These are phyloP conservation scores for Pyrenochaeta sp. DNA, from an alignment of 2,329 filamentous ascomycete species.

Conservation along the genomic window DNA sequence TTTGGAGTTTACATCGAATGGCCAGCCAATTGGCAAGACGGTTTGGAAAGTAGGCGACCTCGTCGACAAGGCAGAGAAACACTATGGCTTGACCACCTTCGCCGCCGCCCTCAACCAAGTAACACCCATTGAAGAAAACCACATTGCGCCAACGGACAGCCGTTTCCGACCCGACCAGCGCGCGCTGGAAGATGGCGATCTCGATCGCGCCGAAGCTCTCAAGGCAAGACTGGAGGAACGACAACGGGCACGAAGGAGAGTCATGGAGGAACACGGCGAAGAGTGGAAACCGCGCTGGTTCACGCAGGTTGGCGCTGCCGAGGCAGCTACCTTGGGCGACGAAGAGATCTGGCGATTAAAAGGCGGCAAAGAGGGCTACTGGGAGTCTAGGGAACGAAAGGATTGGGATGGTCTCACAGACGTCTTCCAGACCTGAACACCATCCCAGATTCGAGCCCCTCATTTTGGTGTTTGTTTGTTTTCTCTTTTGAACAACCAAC, in stretches of 20 bases:
- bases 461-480: too few relatives aligned
- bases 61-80: constrained; percentile 78
- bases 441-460: too few relatives aligned
- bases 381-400: constrained; percentile 80
- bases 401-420: constrained; percentile 69
- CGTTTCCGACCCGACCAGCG: constrained; percentile 88
- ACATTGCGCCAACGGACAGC: constrained; percentile 82
- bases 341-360: constrained; percentile 70
- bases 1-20: constrained; percentile 72
- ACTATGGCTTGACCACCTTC: constrained; percentile 89
- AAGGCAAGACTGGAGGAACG: constrained; percentile 87
- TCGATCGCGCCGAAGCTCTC: constrained; percentile 83
- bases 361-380: constrained; percentile 86
- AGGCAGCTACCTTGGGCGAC: constrained; percentile 41
- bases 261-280: constrained; percentile 78
- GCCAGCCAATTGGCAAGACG: constrained; percentile 67
- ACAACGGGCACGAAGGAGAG: constrained; percentile 77
- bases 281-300: constrained; percentile 86
- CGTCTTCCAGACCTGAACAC: constrained; percentile 57
- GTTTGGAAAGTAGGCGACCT: constrained; percentile 83
- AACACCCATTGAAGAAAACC: constrained; percentile 77
- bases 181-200: constrained; percentile 79
- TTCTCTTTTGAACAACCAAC: too few relatives aligned
- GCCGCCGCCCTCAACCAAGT: constrained; percentile 88
- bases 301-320: constrained; percentile 63